phyloP scores from a whole-genome alignment of 768 basidiomycete genomes.

The Coprinopsis sp. region DNA sequence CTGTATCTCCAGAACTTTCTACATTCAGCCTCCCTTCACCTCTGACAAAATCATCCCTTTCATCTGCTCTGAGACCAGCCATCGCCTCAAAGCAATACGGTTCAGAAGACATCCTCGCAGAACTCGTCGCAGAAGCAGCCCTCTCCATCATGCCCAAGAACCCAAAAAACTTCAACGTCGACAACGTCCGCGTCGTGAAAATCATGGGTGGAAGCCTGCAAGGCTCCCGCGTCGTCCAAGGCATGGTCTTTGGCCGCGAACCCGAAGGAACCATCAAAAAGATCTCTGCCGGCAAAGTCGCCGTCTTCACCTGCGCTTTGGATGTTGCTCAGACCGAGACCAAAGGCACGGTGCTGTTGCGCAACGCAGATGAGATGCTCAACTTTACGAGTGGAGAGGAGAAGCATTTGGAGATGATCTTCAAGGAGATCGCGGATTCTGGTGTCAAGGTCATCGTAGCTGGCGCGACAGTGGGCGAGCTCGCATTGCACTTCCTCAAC shows the following conservation, averaged over 20 bases:
- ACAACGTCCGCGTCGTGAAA: constrained; percentile 97
- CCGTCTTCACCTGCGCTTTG: constrained; percentile 88
- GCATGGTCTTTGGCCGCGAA: constrained; percentile 97
- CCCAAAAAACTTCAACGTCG: constrained; percentile 92
- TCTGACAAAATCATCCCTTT: constrained; percentile 62
- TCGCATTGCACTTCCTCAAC: constrained; percentile 96
- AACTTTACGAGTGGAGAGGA: constrained; percentile 97
- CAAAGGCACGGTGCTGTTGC: constrained; percentile 95
- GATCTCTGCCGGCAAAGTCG: constrained; percentile 83
- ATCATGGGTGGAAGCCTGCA: constrained; percentile 93
- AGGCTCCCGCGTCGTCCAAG: constrained; percentile 83
- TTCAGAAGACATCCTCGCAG: constrained; percentile 75
- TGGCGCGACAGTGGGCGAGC: constrained; percentile 89
- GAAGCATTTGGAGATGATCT: constrained; percentile 95
- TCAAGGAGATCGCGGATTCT: constrained; percentile 95
- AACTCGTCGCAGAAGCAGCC: constrained; percentile 89
- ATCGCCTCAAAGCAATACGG: constrained; percentile 99
- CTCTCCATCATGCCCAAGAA: constrained; percentile 87
- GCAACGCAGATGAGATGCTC: constrained; percentile 93
- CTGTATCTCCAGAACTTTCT: constrained; percentile 54
- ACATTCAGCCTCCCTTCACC: constrained; percentile 67
- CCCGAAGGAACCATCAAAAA: constrained; percentile 90
- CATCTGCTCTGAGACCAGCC: constrained; percentile 78
- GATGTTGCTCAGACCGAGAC: constrained; percentile 98
- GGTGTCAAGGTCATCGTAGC: constrained; percentile 94